Base-by-base conservation (phyloP, 208 protist species). In the Naegleria fowleri region DNA sequence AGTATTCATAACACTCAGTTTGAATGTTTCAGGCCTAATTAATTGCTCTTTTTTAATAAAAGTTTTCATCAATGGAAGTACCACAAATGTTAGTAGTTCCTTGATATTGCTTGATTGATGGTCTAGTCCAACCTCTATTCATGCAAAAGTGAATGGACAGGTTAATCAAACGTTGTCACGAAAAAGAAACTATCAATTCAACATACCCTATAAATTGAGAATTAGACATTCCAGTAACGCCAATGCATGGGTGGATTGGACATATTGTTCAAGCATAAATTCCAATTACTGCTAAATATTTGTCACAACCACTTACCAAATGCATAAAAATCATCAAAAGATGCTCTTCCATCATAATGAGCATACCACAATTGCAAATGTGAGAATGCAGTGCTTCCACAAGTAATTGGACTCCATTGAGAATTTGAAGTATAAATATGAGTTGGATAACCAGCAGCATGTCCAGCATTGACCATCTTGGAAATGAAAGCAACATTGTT, bases 341-440 rank as follows among this genome's bases (percentile, higher is more conserved):
- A 40, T 87, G 83, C 29, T 29, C 43, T 87, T 5, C 43, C 25
- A 51, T 87, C 83, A 87, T 87, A 87, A 19, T 87, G 38, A 52
- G 83, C 39, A 16, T 48, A 87, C 83, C 83, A 87, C 13, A 87
- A 51, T 87, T 41, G 83, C 19, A 51, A 52, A 38, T 87, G 7
- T 22, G 40, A 52, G 83, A 87, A 87, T 6, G 15, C 83, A 33
- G 40, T 33, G 29, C 38, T 22, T 29, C 39, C 33, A 51, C 83
- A 87, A 22, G 33, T 87, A 38, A 87, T 87, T 40, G 83, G 22
- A 33, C n/a, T 1, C 83, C 83, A 87, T 87, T 87, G 83, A 87
- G 15, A 52, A 33, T 51, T 9, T 16, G 39, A 51, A 51, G 40
- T 36, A 51, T 87, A 87, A n/a, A 87, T 87, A n/a, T 36, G 29